A percentile compares a stretch with the other conserved stretches of the same genome.
These are phyloP conservation scores for Cordyceps farinosa DNA, from an alignment of 2,329 filamentous ascomycete species.

Conservation along the genomic window DNA sequence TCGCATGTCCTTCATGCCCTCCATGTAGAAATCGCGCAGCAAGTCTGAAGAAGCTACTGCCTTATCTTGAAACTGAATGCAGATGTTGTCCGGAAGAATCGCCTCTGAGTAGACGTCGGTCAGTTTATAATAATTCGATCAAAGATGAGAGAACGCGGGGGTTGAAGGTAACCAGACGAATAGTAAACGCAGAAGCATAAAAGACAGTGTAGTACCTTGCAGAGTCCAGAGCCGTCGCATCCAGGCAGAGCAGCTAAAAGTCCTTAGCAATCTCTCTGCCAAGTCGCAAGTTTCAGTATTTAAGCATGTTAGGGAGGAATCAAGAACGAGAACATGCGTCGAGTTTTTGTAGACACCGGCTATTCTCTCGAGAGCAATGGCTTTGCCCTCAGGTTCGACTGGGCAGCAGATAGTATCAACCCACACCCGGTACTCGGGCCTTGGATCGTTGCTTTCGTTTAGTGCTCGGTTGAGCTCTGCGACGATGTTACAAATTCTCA, in stretches of 20 bases:
- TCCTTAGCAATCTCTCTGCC: slow-evolving; percentile 29
- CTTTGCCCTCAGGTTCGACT: slow-evolving; percentile 23
- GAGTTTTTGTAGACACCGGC: slow-evolving; percentile 32
- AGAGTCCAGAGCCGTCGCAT: too few species aligned
- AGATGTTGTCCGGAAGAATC: slow-evolving; percentile 28
- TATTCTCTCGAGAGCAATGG: slow-evolving; percentile 32
- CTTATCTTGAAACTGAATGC: slow-evolving; percentile 32
- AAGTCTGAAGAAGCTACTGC: slow-evolving; percentile 22
- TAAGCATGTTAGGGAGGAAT: slow-evolving; percentile 28
- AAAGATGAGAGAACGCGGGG: too few species aligned
- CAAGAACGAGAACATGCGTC: slow-evolving; percentile 32
- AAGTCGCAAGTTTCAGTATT: slow-evolving; percentile 17
- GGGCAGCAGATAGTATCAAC: slow-evolving; percentile 35
- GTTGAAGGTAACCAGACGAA: too few species aligned
- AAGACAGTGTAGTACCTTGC: not conserved
- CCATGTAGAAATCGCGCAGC: slow-evolving; percentile 18
- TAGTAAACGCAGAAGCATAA: not conserved
- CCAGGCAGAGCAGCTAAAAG: slow-evolving; percentile 31
- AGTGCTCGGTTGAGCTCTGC: too few species aligned
- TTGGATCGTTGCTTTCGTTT: not conserved
- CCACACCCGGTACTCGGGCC: slow-evolving; percentile 27
- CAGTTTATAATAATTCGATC: too few species aligned
- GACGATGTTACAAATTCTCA: slow-evolving; percentile 25
- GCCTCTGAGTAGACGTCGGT: slow-evolving; percentile 26
- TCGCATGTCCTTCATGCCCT: too few species aligned